These are phyloP conservation scores for Sungouiella blattae DNA, from an alignment of 805 yeast species.

Conservation along the genomic window DNA sequence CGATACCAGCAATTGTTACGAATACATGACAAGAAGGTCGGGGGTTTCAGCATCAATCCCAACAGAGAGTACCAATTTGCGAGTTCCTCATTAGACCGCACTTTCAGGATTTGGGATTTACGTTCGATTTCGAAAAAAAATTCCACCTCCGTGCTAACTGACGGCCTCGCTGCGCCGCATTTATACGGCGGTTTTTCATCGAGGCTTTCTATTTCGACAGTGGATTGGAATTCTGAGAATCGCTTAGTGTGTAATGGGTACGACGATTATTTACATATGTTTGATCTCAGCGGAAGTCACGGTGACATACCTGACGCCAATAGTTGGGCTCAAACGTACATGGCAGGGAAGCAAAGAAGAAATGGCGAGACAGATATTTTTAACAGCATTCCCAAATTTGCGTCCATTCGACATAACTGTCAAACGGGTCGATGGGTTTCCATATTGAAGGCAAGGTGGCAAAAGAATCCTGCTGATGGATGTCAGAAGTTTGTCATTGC, in stretches of 20 bases:
- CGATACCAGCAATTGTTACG: slow-evolving; percentile 41
- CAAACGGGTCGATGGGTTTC: slow-evolving; percentile 98
- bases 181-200: slow-evolving; percentile 62
- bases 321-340: neutral
- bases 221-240: slow-evolving; percentile 72
- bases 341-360: neutral
- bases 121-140: slow-evolving; percentile 41
- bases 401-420: slow-evolving; percentile 80
- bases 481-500: slow-evolving; percentile 85
- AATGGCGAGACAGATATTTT: slow-evolving; percentile 19
- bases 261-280: slow-evolving; percentile 30
- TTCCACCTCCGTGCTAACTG: slow-evolving; percentile 7
- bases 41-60: slow-evolving; percentile 83
- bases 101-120: slow-evolving; percentile 83
- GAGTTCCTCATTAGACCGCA: slow-evolving; percentile 85
- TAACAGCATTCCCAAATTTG: slow-evolving; percentile 52
- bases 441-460: slow-evolving; percentile 87
- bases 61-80: slow-evolving; percentile 60
- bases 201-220: slow-evolving; percentile 76
- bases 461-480: slow-evolving; percentile 62
- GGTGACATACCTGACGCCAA: neutral
- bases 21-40: slow-evolving; percentile 86
- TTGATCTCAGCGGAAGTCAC: slow-evolving; percentile 1
- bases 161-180: slow-evolving; percentile 38
- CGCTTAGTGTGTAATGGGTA: slow-evolving; percentile 89